phyloP scores from a whole-genome alignment of 2,329 filamentous ascomycete genomes.

The Teratosphaeria pseudoeucalypti region DNA sequence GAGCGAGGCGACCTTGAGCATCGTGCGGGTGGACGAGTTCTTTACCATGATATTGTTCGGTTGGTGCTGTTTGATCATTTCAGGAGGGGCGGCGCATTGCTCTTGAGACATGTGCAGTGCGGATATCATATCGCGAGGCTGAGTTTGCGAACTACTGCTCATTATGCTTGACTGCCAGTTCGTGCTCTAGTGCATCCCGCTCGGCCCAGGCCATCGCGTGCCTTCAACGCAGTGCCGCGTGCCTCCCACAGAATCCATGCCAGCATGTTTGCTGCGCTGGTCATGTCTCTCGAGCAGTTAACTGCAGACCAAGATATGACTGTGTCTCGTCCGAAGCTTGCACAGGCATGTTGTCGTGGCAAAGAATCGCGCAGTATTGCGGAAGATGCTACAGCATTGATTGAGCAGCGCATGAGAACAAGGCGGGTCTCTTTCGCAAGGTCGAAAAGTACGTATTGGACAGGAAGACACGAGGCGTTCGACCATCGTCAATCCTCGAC shows the following conservation, averaged over 20 bases:
- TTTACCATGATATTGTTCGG: neutral
- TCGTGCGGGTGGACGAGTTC: neutral
- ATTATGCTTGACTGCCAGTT: neutral
- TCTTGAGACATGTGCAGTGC: neutral
- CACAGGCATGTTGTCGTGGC: too few relatives aligned
- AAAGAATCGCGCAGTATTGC: too few relatives aligned
- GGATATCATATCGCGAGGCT: neutral
- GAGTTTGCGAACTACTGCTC: neutral
- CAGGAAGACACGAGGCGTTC: too few relatives aligned
- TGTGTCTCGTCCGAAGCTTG: too few relatives aligned
- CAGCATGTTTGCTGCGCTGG: neutral
- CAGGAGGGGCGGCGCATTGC: neutral
- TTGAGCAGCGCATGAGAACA: too few relatives aligned
- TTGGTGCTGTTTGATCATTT: neutral
- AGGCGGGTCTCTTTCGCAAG: too few relatives aligned
- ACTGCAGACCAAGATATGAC: too few relatives aligned
- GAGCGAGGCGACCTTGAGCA: neutral
- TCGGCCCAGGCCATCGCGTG: neutral
- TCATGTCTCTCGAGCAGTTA: too few relatives aligned
- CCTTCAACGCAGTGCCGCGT: neutral
- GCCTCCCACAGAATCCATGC: neutral
- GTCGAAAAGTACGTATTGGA: too few relatives aligned
- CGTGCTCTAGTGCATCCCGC: neutral
- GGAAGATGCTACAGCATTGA: too few relatives aligned
- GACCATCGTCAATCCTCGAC: too few relatives aligned